These are phyloP conservation scores for Plasmodium gallinaceum DNA, from an alignment of 169 alveolate species.

Conservation along the genomic window DNA sequence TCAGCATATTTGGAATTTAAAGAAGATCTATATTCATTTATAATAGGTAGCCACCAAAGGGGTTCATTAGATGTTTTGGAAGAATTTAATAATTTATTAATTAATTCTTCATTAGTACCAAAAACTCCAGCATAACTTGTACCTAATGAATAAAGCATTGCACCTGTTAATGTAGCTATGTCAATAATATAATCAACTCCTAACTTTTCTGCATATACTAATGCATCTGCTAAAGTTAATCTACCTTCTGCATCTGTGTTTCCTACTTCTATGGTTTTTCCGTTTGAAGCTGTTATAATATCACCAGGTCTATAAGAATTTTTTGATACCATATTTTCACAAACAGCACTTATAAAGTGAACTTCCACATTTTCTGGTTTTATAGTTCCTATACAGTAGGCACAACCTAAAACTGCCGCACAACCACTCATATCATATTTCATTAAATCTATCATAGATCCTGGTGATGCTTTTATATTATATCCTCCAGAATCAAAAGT, in stretches of 20 bases:
- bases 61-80: conserved; percentile 87
- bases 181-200: conserved; percentile 92
- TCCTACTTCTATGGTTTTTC: conserved; percentile 94
- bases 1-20: conserved; percentile 93
- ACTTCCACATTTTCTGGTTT: conserved; percentile 90
- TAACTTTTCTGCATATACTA: conserved; percentile 92
- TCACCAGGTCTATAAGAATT: conserved; percentile 95
- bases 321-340: conserved; percentile 94
- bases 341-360: conserved; percentile 90
- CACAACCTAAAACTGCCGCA: conserved; percentile 93
- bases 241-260: conserved; percentile 99
- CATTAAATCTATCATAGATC: conserved; percentile 85
- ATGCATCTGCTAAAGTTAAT: conserved; percentile 96
- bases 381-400: conserved; percentile 85
- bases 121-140: conserved; percentile 84
- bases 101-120: conserved; percentile 80
- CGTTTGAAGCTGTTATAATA: conserved; percentile 94
- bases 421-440: conserved; percentile 92
- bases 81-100: conserved; percentile 72
- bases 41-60: conserved; percentile 93
- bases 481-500: conserved; percentile 96
- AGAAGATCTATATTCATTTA: conserved; percentile 85
- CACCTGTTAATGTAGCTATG: conserved; percentile 97
- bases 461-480: conserved; percentile 88
- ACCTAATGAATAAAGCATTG: conserved; percentile 92